Base-by-base conservation (phyloP, 2,329 filamentous ascomycete genomes). In the Pseudovirgaria hyperparasitica region DNA sequence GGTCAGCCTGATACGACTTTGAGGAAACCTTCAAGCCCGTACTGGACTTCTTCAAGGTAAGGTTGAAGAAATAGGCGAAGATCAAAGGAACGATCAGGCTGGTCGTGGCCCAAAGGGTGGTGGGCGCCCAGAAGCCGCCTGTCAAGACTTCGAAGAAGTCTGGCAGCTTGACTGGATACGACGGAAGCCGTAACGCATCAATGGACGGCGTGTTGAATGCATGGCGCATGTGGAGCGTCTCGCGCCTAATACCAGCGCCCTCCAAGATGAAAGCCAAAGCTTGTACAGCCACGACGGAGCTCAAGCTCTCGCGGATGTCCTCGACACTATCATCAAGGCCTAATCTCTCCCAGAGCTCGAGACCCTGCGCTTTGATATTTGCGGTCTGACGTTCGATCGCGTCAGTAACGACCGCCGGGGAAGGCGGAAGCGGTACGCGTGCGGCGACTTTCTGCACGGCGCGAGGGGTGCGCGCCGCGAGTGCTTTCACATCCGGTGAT, bases 11-110 rank as follows among this genome's bases (percentile, higher is more conserved):
- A 37, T 76, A 74, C 37, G 72, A 67, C 12, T 51, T 44, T 28
- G 50, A 52, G 3, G 46, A 43, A 11, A 54, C 52, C 33, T 53
- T 51, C 46, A 50, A 54, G 42, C 50, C 60, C 31, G 40, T 63
- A 42, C 62, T 67, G 13, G 63, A 60, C n/a, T n/a, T n/a, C 22
- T 67, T 63, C 28, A 70, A 57, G 20, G 76, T 82, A 45, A 94
- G 55, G 56, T 96, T 96, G 69, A 92, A 79, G 52, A 94, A 92
- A 61, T 90, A 96, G 15, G 81, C 82, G 22, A 74, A 63, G 17
- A 80, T 35, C 26, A 76, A 60, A 2, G 87, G 87, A 16, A 87
- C 38, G 22, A 81, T 44, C 29, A 82, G 53, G 47, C 72, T 79
- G 7, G 84, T 90, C 19, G 76, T 50, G 5, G 72, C 51, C 85